Evolutionary conservation across 495 filamentous ascomycete genomes (phyloP), one percentile per base, ranked within the genome.

Genomic region (Aspergillus nidulans): DNA sequence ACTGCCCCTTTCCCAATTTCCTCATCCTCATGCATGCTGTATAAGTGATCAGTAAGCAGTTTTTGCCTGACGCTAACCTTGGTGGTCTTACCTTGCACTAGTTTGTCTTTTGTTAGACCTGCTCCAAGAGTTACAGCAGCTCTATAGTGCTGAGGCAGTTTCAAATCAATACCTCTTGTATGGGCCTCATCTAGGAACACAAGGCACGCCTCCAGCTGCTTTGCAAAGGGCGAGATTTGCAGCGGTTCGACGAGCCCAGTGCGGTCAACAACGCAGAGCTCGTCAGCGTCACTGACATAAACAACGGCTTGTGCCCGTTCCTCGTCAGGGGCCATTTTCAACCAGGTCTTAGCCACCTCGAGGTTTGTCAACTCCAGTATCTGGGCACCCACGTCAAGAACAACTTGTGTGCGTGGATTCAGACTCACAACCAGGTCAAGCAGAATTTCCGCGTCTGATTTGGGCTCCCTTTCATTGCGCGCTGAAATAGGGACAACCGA

Each of bases 131-230:
- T 91, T 6, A 94, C 80, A 3, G 85, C 85, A 3, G 85, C 89
- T 12, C 80, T 68, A 52, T 82, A 84, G 12, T 73, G 15, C 0
- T 51, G 51, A 0, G 89, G 88, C 3, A 94, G 61, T 57, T 78
- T 84, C 8, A 94, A 60, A 60, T 92, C 88, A 1, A 81, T 88
- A 0, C 89, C 89, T 58, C 89, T 69, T 0, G 89, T 91, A 57
- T 94, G 89, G 0, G 81, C 80, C 57, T 94, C 82, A 45, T 91
- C 89, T 1, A 92, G 72, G 60, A 85, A 92, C 0, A 92, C 81
- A 0, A 89, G 69, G 57, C 87, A 92, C 0, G 65, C 56, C 10
- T 81, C 82, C 24, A 90, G 71, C 10, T 85, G 78, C 8, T 77
- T 69, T 0, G 72, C 60, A 62, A 81, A 92, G 0, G 86, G 75